Conservation (phyloP, 805 yeast species). For the Cyberlindnera americana region DNA sequence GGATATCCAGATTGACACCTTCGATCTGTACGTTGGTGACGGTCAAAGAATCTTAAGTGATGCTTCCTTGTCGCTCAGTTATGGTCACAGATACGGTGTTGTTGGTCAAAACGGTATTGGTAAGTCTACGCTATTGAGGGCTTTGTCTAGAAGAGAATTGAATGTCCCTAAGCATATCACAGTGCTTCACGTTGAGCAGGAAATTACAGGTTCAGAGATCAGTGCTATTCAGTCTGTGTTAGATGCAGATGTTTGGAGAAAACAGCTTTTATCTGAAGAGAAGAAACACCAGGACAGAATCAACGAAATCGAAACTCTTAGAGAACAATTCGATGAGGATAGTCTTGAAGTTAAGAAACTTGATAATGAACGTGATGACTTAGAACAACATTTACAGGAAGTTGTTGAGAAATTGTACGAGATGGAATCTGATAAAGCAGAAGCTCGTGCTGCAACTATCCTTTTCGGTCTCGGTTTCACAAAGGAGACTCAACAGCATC, state of each 20-base stretch:
- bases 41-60: constrained; percentile 91
- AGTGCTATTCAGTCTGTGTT: constrained; percentile 91
- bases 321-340: constrained; percentile 70
- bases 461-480: constrained; percentile 92
- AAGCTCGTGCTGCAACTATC: constrained; percentile 93
- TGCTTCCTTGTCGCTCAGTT: constrained; percentile 79
- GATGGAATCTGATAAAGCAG: constrained; percentile 97
- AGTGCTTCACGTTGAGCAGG: constrained; percentile 96
- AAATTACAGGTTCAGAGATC: constrained; percentile 89
- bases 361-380: constrained; percentile 87
- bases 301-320: constrained; percentile 65
- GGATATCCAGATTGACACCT: constrained; percentile 88
- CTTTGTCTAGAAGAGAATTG: constrained; percentile 89
- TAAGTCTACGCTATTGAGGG: constrained; percentile 89
- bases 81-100: constrained; percentile 93
- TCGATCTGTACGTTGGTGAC: constrained; percentile 93
- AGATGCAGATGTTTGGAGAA: constrained; percentile 99
- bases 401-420: constrained; percentile 80
- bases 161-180: constrained; percentile 94
- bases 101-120: constrained; percentile 99
- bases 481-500: constrained; percentile 72
- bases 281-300: constrained; percentile 68
- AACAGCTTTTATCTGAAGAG: constrained; percentile 78
- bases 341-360: constrained; percentile 71
- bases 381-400: constrained; percentile 72